Evolutionary conservation across 1,139 yeast genomes (phyloP).

Genomic region (Kurtzmaniella natalensis): DNA sequence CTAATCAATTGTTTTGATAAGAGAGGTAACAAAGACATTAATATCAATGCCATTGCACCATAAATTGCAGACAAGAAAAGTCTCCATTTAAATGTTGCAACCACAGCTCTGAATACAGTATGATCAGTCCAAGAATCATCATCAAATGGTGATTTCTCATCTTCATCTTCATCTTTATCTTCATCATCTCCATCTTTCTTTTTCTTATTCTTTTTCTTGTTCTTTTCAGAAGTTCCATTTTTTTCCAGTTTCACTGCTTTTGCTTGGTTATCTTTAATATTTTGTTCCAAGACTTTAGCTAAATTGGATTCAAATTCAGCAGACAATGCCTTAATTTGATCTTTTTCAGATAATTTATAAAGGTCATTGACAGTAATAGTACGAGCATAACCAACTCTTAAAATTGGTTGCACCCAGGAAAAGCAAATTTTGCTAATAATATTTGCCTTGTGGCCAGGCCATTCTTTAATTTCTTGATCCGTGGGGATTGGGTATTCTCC

Average conservation of each 20-base stretch:
- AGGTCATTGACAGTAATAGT: slow-evolving; percentile 38
- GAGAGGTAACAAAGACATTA: slow-evolving; percentile 22
- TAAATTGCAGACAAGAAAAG: slow-evolving; percentile 1
- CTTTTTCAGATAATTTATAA: slow-evolving; percentile 25
- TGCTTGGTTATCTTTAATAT: slow-evolving; percentile 12
- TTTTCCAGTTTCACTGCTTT: slow-evolving; percentile 10
- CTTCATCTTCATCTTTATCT: neutral
- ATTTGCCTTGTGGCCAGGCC: slow-evolving; percentile 23
- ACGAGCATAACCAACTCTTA: slow-evolving; percentile 41
- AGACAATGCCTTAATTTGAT: slow-evolving; percentile 25
- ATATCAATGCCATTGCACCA: slow-evolving; percentile 2
- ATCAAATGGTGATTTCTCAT: no score
- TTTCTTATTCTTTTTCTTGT: slow-evolving; percentile 9
- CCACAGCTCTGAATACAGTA: slow-evolving; percentile 7
- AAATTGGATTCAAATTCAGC: slow-evolving; percentile 18
- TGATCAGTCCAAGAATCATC: slow-evolving; percentile 8
- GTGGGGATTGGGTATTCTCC: slow-evolving; percentile 19
- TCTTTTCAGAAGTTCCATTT: neutral
- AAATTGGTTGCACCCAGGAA: slow-evolving; percentile 39
- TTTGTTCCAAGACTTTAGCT: slow-evolving; percentile 12
- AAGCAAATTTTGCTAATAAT: slow-evolving; percentile 28
- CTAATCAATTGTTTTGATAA: slow-evolving; percentile 50
- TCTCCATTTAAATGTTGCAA: slow-evolving; percentile 4
- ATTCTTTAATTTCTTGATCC: slow-evolving; percentile 28
- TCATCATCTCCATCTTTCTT: neutral